Evolutionary conservation across 1,139 yeast species (phyloP).

Genomic region (Pichia sp.): DNA sequence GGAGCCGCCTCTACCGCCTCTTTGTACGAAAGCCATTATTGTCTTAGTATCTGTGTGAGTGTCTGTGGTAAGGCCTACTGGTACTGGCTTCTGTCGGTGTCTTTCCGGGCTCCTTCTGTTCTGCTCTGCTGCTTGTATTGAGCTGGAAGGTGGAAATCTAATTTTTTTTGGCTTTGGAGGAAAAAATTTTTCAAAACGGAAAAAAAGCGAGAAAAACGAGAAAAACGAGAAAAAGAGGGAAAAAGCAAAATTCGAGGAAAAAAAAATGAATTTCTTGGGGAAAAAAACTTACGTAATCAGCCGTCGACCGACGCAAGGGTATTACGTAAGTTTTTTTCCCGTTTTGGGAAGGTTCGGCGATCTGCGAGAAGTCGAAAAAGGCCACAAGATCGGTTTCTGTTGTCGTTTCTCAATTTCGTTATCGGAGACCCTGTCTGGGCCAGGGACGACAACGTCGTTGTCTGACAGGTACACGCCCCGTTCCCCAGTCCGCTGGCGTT

Average conservation of each 20-base stretch:
- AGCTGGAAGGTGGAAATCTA: neutral
- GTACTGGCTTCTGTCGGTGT: conserved; percentile 3
- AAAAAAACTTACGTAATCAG: too few species aligned
- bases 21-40: conserved; percentile 31
- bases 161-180: neutral
- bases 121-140: neutral
- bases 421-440: too few species aligned
- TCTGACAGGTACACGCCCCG: too few species aligned
- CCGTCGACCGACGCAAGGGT: conserved; percentile 4
- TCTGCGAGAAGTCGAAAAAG: neutral
- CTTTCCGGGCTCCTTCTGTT: neutral
- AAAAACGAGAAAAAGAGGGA: conserved; percentile 5
- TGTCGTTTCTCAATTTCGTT: too few species aligned
- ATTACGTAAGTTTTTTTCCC: neutral
- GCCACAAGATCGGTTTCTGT: too few species aligned
- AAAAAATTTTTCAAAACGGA: conserved; percentile 11
- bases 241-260: conserved; percentile 5
- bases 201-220: conserved; percentile 1
- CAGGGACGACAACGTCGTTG: too few species aligned
- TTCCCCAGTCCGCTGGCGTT: too few species aligned
- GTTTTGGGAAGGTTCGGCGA: too few species aligned
- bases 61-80: conserved; percentile 4
- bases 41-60: conserved; percentile 13
- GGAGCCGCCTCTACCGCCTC: conserved; percentile 35
- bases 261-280: too few species aligned